Conservation (phyloP, 2,329 filamentous ascomycete species). For the Emmonsia crescens region DNA sequence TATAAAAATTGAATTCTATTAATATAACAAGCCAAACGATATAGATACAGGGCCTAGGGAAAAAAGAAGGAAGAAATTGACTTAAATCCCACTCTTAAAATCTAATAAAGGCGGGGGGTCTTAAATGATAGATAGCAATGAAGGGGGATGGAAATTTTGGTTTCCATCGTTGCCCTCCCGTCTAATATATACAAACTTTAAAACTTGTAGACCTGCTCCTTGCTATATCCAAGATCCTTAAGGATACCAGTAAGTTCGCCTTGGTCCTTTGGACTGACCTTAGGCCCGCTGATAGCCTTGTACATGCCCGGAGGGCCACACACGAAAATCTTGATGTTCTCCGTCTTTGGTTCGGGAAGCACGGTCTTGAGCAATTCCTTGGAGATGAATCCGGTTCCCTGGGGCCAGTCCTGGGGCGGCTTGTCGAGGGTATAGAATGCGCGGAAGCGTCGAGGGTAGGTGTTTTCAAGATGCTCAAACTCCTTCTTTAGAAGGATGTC, state of each 20-base stretch:
- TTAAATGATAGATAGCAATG: too few relatives aligned
- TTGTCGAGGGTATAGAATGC: slow-evolving; percentile 91
- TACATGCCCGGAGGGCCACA: slow-evolving; percentile 89
- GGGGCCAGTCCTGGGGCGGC: slow-evolving; percentile 64
- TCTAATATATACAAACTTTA: slow-evolving; percentile 32
- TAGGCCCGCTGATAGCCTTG: slow-evolving; percentile 80
- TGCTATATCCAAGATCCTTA: slow-evolving; percentile 70
- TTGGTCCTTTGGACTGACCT: slow-evolving; percentile 89
- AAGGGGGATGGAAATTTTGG: too few relatives aligned
- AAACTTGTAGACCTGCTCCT: slow-evolving; percentile 96
- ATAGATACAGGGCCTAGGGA: not conserved
- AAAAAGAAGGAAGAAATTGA: not conserved
- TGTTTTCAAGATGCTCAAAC: slow-evolving; percentile 80
- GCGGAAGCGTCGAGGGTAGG: slow-evolving; percentile 86
- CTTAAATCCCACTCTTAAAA: too few relatives aligned
- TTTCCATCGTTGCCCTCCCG: too few relatives aligned
- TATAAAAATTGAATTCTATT: not conserved
- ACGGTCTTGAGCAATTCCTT: slow-evolving; percentile 94
- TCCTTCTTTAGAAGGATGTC: slow-evolving; percentile 88
- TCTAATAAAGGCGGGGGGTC: too few relatives aligned
- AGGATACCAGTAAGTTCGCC: slow-evolving; percentile 75
- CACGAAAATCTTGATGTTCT: slow-evolving; percentile 93
- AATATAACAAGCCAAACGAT: not conserved
- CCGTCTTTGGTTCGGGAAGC: slow-evolving; percentile 79
- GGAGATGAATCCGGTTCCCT: slow-evolving; percentile 68